Evolutionary conservation across 1,139 yeast species (phyloP).

Genomic region (Candida buenavistaensis): DNA sequence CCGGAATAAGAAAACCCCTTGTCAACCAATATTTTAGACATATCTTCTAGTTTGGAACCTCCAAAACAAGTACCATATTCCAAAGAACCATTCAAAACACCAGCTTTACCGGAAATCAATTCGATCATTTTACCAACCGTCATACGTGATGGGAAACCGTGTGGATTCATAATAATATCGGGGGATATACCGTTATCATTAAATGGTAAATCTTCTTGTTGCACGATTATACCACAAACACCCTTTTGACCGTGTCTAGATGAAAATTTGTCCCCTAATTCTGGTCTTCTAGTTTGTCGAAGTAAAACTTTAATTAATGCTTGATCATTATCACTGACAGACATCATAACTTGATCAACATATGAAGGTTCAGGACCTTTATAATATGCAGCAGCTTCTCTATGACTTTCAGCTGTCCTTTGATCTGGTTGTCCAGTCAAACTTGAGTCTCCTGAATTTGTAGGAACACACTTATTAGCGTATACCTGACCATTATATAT

Average conservation of each 20-base stretch:
- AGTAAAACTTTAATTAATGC: conserved; percentile 87
- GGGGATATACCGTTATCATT: conserved; percentile 88
- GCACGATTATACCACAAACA: conserved; percentile 96
- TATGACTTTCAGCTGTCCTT: conserved; percentile 52
- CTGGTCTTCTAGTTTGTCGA: conserved; percentile 97
- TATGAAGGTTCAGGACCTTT: conserved; percentile 95
- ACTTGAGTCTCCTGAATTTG: conserved; percentile 77
- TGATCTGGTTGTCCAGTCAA: conserved; percentile 41
- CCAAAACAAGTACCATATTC: conserved; percentile 99
- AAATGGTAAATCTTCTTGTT: conserved; percentile 95
- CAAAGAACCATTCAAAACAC: conserved; percentile 85
- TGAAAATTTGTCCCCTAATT: conserved; percentile 94
- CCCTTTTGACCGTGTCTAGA: conserved; percentile 99
- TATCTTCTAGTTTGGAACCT: conserved; percentile 91
- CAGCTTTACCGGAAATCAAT: conserved; percentile 94
- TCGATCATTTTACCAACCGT: conserved; percentile 99
- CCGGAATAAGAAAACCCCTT: conserved; percentile 95
- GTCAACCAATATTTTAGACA: conserved; percentile 89
- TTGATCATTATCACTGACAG: conserved; percentile 93
- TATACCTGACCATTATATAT: conserved; percentile 92
- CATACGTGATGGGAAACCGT: conserved; percentile 99
- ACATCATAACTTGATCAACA: conserved; percentile 96
- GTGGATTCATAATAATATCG: conserved; percentile 97
- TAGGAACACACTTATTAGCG: conserved; percentile 90
- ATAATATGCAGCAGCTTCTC: conserved; percentile 89